phyloP scores from a whole-genome alignment of 305 asterid species.

The Coffea humblotiana region DNA sequence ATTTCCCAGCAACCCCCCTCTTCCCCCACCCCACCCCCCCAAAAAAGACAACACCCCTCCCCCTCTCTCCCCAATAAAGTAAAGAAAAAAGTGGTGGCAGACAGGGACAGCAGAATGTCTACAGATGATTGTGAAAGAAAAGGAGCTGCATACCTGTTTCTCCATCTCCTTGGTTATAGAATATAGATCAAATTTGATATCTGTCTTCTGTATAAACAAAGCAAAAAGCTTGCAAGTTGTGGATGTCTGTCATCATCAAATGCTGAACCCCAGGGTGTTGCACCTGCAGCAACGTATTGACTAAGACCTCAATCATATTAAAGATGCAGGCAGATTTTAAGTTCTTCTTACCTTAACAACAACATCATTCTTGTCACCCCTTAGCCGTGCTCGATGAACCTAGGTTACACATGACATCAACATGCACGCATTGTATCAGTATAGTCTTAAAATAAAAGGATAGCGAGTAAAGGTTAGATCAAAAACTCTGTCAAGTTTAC shows the following conservation, averaged over 20 bases:
- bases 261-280: constrained; percentile 96
- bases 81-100: background rate
- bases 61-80: background rate
- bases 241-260: constrained; percentile 96
- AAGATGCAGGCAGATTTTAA: constrained; percentile 15
- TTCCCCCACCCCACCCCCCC: background rate
- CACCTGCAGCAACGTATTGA: constrained; percentile 46
- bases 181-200: constrained; percentile 81
- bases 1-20: background rate
- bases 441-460: background rate
- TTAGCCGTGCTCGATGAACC: constrained; percentile 92
- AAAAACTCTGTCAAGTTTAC: background rate
- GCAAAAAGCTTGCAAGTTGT: constrained; percentile 96
- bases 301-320: constrained; percentile 19
- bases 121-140: constrained; percentile 13
- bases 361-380: constrained; percentile 78
- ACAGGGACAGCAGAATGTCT: background rate
- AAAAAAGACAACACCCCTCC: no score
- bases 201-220: constrained; percentile 89
- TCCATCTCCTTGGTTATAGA: constrained; percentile 97
- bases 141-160: constrained; percentile 61
- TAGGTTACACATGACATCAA: constrained; percentile 29
- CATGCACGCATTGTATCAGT: background rate
- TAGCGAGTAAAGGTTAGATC: background rate
- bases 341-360: constrained; percentile 74